phyloP scores from a whole-genome alignment of 164 flowering plant genomes.

The Tinospora cordifolia region DNA sequence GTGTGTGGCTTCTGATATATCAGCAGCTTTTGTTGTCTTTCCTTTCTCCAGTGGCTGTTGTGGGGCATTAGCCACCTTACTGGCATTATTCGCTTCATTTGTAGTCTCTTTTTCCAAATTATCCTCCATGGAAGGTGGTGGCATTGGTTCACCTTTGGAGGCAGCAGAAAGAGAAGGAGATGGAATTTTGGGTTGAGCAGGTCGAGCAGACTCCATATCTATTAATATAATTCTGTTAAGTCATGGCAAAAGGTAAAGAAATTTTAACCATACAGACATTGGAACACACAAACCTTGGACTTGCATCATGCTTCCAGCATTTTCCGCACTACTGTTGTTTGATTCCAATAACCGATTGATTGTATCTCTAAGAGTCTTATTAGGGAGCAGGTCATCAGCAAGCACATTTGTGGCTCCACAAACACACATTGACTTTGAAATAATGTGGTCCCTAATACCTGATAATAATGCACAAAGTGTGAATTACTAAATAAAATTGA shows the following conservation, averaged over 20 bases:
- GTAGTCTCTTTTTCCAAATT: conserved; percentile 26
- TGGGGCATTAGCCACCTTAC: conserved; percentile 26
- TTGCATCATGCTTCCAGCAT: conserved; percentile 66
- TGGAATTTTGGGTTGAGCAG: conserved; percentile 44
- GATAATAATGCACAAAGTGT: conserved; percentile 5
- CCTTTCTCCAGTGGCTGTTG: conserved; percentile 31
- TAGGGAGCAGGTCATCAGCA: conserved; percentile 94
- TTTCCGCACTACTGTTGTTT: conserved; percentile 76
- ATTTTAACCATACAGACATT: background rate
- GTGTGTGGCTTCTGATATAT: conserved; percentile 60
- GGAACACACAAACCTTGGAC: conserved; percentile 50
- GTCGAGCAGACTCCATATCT: conserved; percentile 83
- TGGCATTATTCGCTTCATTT: conserved; percentile 27
- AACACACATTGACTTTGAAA: conserved; percentile 65
- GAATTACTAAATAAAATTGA: background rate
- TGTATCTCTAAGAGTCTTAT: conserved; percentile 85
- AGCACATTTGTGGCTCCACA: conserved; percentile 82
- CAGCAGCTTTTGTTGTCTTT: conserved; percentile 27
- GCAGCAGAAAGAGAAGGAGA: conserved; percentile 70
- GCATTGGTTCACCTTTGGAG: conserved; percentile 47
- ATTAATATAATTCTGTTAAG: background rate
- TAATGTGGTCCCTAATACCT: conserved; percentile 88
- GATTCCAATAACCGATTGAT: conserved; percentile 77
- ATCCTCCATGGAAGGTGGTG: conserved; percentile 26
- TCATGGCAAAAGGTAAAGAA: background rate